A percentile compares a stretch with the other conserved stretches of the same genome.
phyloP scores from a whole-genome alignment of 371 early-diverging fungal genomes.

The Phascolomyces articulosus region DNA sequence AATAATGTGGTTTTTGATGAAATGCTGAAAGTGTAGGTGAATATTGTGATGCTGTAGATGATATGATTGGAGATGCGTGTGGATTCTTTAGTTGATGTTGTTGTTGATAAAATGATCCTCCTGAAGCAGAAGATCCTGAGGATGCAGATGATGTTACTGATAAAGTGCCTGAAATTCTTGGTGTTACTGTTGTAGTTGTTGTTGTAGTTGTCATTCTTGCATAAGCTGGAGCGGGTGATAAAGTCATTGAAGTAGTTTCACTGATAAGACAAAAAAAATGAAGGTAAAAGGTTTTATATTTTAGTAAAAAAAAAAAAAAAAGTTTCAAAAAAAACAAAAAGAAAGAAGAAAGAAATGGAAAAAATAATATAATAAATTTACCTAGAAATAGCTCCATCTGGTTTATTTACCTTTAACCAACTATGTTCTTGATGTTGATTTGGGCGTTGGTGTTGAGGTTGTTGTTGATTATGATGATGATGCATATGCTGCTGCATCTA shows the following conservation, averaged over 20 bases:
- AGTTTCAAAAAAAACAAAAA: not conserved
- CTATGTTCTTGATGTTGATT: not conserved
- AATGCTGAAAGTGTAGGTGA: conserved; percentile 1
- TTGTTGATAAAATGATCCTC: not conserved
- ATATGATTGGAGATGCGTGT: not conserved
- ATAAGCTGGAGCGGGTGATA: not conserved
- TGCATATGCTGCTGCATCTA: not conserved
- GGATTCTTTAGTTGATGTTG: not conserved
- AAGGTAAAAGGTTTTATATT: not conserved
- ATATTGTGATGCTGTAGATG: not conserved
- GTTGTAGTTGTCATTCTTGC: not conserved
- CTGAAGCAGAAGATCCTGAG: not conserved
- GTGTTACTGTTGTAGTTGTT: too few species aligned
- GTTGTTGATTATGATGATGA: not conserved
- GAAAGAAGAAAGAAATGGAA: not conserved
- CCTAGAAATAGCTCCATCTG: not conserved
- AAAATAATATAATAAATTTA: not conserved
- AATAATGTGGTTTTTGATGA: not conserved
- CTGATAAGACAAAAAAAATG: not conserved
- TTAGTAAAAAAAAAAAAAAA: not conserved
- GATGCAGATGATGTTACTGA: not conserved
- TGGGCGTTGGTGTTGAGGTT: not conserved
- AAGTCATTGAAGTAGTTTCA: not conserved
- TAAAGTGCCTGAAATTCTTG: not conserved
- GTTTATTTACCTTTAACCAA: not conserved